Evolutionary conservation across 2,329 filamentous ascomycete species (phyloP).

Genomic region (Lasiodiplodia gonubiensis): DNA sequence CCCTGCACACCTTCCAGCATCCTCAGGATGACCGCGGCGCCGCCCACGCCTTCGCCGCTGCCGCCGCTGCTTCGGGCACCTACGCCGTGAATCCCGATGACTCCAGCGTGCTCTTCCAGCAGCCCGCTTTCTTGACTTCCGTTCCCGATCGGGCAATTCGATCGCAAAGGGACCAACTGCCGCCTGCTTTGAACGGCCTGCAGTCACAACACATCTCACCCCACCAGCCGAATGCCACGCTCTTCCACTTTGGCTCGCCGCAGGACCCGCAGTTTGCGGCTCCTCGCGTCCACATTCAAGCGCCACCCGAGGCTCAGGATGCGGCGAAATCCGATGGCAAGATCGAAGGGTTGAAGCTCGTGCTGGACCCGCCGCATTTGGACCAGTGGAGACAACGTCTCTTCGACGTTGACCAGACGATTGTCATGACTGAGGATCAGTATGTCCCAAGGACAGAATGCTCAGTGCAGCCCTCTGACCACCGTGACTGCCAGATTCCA

Average conservation of each 20-base stretch:
- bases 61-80: slow-evolving; percentile 37
- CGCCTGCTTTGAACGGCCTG: slow-evolving; percentile 38
- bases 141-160: slow-evolving; percentile 35
- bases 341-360: slow-evolving; percentile 59
- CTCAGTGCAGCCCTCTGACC: slow-evolving; percentile 4
- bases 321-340: slow-evolving; percentile 56
- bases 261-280: slow-evolving; percentile 27
- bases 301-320: not conserved
- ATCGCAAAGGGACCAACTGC: slow-evolving; percentile 38
- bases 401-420: slow-evolving; percentile 76
- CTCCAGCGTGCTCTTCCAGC: slow-evolving; percentile 29
- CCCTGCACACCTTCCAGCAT: slow-evolving; percentile 41
- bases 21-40: slow-evolving; percentile 27
- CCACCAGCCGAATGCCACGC: slow-evolving; percentile 30
- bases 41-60: slow-evolving; percentile 30
- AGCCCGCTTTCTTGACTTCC: slow-evolving; percentile 5
- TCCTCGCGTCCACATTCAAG: slow-evolving; percentile 9
- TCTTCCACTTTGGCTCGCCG: slow-evolving; percentile 31
- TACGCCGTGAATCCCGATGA: slow-evolving; percentile 50
- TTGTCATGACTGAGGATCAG: slow-evolving; percentile 76
- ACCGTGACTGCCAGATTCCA: slow-evolving; percentile 62
- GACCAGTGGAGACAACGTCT: slow-evolving; percentile 72
- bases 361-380: slow-evolving; percentile 71
- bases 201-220: slow-evolving; percentile 36
- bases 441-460: slow-evolving; percentile 48